Base-by-base conservation (phyloP, 495 filamentous ascomycete genomes). In the Chaetomium fimeti region DNA sequence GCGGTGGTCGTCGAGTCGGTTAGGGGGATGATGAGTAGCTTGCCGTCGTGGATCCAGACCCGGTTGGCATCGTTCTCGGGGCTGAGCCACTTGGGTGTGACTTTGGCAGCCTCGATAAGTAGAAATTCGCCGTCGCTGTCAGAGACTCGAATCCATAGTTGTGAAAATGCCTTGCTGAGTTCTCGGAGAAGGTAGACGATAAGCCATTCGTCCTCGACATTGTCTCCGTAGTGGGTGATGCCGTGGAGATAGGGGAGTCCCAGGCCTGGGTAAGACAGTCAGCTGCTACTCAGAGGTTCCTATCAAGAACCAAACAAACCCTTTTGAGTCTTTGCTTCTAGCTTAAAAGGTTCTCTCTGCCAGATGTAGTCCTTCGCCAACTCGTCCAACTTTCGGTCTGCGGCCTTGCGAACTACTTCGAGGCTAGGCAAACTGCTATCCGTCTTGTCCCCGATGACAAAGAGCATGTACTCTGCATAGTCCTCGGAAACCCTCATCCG, bases 51-150 rank as follows among this genome's bases (percentile, higher is more conserved):
- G 25, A 93, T 84, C 91, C 90, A 96, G 47, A 90, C 91, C 55
- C 94, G 81, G 74, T 96, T 89, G 65, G 88, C 84, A 60, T 93
- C 91, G 15, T 94, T 86, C 64, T 97, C 94, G 0, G 95, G 95
- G 67, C 90, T 96, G 60, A 98, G 76, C 94, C 94, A 98, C 43
- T 82, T 85, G 16, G 95, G 94, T 1, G 97, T 79, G 16, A 87
- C 87, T 53, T 90, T 92, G 20, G 95, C 93, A 38, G 94, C 95
- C 77, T 98, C 94, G 69, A 97, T 88, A 54, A 98, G 85, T 40
- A 98, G 83, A 69, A 98, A 98, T 70, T 98, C 91, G 64, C 94
- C 94, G 78, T 98, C 95, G 27, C 86, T 87, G 74, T 98, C 94
- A 65, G 81, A 85, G 6, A 96, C 84, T 54, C 88, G 84, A 47